These are phyloP conservation scores for Micractinium sp. DNA, from an alignment of 139 green algal species.

Conservation along the genomic window DNA sequence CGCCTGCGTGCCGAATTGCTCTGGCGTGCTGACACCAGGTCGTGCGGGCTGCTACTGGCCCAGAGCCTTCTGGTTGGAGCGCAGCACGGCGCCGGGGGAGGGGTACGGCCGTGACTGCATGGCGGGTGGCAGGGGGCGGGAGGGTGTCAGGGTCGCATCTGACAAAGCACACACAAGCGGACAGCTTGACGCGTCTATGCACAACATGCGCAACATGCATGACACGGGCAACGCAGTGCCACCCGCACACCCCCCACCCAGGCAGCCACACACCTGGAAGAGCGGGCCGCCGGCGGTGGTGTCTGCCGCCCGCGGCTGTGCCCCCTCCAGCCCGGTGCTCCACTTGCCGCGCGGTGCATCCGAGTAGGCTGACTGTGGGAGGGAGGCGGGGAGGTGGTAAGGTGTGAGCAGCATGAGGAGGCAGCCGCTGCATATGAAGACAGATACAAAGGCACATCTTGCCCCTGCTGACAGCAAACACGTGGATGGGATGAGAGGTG, in stretches of 20 bases:
- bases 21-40: too few species aligned
- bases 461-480: background rate
- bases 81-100: constrained; percentile 66
- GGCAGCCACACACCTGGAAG: constrained; percentile 74
- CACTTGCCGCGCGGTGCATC: constrained; percentile 72
- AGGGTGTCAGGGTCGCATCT: too few species aligned
- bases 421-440: background rate
- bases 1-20: too few species aligned
- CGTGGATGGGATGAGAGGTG: background rate
- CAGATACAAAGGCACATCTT: too few species aligned
- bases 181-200: background rate
- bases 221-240: background rate
- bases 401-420: background rate
- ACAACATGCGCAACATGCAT: background rate
- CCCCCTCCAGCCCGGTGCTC: constrained; percentile 61
- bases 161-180: too few species aligned
- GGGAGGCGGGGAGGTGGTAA: background rate
- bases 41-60: background rate
- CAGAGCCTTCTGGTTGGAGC: constrained; percentile 67
- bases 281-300: constrained; percentile 79
- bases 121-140: background rate
- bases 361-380: constrained; percentile 71
- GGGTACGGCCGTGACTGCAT: constrained; percentile 71
- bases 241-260: background rate
- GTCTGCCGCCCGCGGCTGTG: constrained; percentile 78